Evolutionary conservation across 2,329 filamentous ascomycete species (phyloP), one percentile per base, ranked within the genome.

Genomic region (Colletotrichum falcatum): DNA sequence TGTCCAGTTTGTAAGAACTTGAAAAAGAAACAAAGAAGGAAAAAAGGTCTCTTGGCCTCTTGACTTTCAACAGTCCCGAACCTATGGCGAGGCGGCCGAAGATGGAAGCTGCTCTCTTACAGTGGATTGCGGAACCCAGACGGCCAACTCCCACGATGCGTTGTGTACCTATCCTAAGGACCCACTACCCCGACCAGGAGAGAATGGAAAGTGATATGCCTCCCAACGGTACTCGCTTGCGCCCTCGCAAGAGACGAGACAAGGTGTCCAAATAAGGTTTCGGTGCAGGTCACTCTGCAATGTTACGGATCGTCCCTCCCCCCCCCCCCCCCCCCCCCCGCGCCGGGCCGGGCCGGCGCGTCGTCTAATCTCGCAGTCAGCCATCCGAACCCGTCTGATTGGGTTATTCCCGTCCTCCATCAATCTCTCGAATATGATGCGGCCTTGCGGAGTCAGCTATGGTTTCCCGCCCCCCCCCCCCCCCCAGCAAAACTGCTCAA

Each of bases 361-460:
- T 37, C 18, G 30, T 46, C 39, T 33, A 39, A 44, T 35, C 58
- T 28, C 42, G n/a, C 28, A 60, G 48, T 48, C 58, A 60, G 58
- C 58, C 30, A 18, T 12, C 58, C 2, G 58, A 48, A 18, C 30
- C 28, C 2, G 26, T 30, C 20, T 48, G 58, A 60, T 60, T 60
- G 58, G 58, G 44, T 5, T 46, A 12, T 9, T 9, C 44, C 44
- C 44, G 9, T 16, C 12, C 6, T 20, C 20, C 5, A 5, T 46
- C n/a, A 0, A 9, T 60, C 28, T 12, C n/a, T 48, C 12, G 28
- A 12, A 12, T 4, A 11, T 6, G 28, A 20, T 23, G n/a, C 35
- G 12, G 30, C 28, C 42, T 35, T 23, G 58, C 39, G 28, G 28
- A 48, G 16, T 12, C 39, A 2, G 9, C 14, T 23, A 7, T 23